Percentiles rank a stretch among this genome's conserved stretches.
Conservation (phyloP, 176 grass and related monocot genomes). For the Tuctoria greenei region DNA sequence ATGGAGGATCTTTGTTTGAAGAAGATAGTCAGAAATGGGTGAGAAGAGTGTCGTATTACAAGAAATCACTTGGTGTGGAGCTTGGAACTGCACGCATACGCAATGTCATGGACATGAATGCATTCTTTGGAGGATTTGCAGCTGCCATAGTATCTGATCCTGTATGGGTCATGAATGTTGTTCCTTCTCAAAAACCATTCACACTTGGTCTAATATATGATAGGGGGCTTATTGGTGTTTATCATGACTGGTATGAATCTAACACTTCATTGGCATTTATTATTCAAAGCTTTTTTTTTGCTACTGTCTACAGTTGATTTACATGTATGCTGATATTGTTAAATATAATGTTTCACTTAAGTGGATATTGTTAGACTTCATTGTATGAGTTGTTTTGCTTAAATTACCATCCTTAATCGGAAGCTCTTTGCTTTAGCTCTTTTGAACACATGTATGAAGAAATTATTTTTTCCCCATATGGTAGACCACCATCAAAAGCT, state of each 20-base stretch:
- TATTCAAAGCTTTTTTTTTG: background rate
- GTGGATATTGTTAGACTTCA: background rate
- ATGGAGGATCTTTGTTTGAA: slow-evolving; percentile 59
- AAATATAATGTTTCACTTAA: background rate
- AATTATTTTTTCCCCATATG: background rate
- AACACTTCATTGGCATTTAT: background rate
- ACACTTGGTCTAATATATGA: slow-evolving; percentile 84
- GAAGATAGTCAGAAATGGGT: slow-evolving; percentile 65
- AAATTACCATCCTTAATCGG: background rate
- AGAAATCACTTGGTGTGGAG: slow-evolving; percentile 71
- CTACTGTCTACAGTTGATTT: background rate
- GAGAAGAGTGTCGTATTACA: slow-evolving; percentile 72
- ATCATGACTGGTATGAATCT: slow-evolving; percentile 79
- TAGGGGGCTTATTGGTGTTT: slow-evolving; percentile 85
- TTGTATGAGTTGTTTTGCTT: slow-evolving; percentile 7
- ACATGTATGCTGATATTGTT: background rate
- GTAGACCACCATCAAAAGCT: background rate
- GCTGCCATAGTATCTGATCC: slow-evolving; percentile 62
- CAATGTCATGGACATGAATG: slow-evolving; percentile 98
- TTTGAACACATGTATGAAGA: background rate
- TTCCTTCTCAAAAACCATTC: slow-evolving; percentile 66
- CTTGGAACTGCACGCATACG: slow-evolving; percentile 59
- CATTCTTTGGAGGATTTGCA: slow-evolving; percentile 78
- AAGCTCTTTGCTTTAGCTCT: background rate
- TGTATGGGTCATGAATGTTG: slow-evolving; percentile 97